Percentiles rank a stretch among this genome's conserved stretches.
phyloP scores from a whole-genome alignment of 345 rosid species.

The Excoecaria agallocha region DNA sequence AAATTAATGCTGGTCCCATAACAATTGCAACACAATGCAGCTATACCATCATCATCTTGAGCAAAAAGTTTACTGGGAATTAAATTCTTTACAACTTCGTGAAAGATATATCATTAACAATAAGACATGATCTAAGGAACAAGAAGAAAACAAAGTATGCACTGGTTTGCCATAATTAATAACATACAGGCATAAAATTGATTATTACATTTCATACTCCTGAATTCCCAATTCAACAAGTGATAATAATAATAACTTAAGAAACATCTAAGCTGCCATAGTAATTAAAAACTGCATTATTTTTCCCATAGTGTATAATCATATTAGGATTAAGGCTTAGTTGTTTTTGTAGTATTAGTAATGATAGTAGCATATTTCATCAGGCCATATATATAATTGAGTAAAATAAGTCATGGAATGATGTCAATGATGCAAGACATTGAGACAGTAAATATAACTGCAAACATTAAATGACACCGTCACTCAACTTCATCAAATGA shows the following conservation, averaged over 20 bases:
- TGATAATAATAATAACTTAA: not conserved
- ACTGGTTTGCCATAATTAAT: not conserved
- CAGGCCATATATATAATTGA: not conserved
- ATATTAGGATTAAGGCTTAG: too few species aligned
- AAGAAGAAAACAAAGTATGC: not conserved
- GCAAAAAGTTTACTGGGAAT: too few species aligned
- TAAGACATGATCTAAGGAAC: not conserved
- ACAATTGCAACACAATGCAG: too few species aligned
- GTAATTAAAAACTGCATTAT: too few species aligned
- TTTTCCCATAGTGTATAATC: too few species aligned
- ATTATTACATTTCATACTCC: not conserved
- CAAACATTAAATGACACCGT: not conserved
- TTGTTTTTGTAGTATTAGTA: too few species aligned
- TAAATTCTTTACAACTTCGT: too few species aligned
- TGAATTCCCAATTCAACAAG: not conserved
- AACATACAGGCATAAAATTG: not conserved
- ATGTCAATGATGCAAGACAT: not conserved
- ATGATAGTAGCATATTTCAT: too few species aligned
- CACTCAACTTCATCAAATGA: conserved; percentile 9
- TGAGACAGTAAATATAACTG: too few species aligned
- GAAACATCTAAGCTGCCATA: too few species aligned
- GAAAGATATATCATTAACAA: not conserved
- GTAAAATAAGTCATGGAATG: not conserved
- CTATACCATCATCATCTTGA: too few species aligned
- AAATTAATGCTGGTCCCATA: too few species aligned